Evolutionary conservation across 176 grass and related monocot genomes (phyloP).

Genomic region (Oryza glaberrima): DNA sequence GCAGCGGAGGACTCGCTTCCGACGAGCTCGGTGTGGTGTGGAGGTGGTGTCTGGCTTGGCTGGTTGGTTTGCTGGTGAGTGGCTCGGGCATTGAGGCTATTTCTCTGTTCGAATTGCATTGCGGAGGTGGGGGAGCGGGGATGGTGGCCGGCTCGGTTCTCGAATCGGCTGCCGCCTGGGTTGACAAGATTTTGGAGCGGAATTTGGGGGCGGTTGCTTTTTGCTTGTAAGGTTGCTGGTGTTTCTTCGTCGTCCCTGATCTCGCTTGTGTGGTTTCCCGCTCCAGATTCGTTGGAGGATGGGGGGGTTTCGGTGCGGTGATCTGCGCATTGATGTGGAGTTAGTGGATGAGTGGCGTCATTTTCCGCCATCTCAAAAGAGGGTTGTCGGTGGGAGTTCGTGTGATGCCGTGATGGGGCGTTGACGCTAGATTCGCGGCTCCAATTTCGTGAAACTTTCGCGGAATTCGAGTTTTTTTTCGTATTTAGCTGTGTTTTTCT

Average conservation of each 20-base stretch:
- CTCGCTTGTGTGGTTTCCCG: neutral
- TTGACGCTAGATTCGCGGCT: constrained; percentile 40
- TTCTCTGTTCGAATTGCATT: neutral
- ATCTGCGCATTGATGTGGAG: constrained; percentile 28
- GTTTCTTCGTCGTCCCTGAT: neutral
- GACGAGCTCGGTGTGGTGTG: neutral
- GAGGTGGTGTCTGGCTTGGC: neutral
- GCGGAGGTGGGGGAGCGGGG: no score
- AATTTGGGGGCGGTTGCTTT: neutral
- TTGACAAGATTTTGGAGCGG: neutral
- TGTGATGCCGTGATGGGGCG: neutral
- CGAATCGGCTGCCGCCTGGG: neutral
- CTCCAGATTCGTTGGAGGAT: constrained; percentile 18
- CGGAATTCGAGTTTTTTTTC: neutral
- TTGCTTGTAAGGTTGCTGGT: neutral
- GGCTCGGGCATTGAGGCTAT: constrained; percentile 18
- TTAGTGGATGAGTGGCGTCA: neutral
- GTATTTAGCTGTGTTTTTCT: neutral
- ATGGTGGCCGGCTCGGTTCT: neutral
- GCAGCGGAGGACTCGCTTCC: neutral
- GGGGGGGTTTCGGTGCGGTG: neutral
- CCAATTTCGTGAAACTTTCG: neutral
- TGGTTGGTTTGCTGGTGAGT: neutral
- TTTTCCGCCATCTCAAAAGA: neutral
- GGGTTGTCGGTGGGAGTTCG: constrained; percentile 40